These are phyloP conservation scores for Clavaria fumosa DNA, from an alignment of 768 basidiomycete genomes.

Conservation along the genomic window DNA sequence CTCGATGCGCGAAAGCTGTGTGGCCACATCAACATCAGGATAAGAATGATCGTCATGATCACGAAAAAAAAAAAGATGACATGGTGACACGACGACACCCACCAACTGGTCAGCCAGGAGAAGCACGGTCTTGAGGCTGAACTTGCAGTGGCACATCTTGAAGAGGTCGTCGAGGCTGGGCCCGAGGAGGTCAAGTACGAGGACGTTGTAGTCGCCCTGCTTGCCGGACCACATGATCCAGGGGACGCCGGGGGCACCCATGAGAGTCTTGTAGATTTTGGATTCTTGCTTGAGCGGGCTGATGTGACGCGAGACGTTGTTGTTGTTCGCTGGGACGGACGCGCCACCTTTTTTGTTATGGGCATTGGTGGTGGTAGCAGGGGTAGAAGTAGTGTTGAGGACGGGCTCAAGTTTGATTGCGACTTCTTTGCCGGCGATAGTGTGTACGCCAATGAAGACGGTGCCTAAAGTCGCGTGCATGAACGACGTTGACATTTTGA, in stretches of 20 bases:
- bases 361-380: too few relatives aligned
- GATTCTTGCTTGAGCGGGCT: conserved; percentile 78
- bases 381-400: too few relatives aligned
- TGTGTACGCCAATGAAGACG: conserved; percentile 67
- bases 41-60: conserved; percentile 7
- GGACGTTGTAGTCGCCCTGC: conserved; percentile 90
- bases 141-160: conserved; percentile 81
- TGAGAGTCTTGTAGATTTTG: conserved; percentile 83
- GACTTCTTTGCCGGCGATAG: conserved; percentile 68
- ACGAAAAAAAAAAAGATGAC: conserved; percentile 13
- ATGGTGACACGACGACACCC: conserved; percentile 21
- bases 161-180: conserved; percentile 80
- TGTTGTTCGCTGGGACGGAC: too few relatives aligned
- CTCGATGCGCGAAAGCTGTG: conserved; percentile 84
- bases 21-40: conserved; percentile 9
- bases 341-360: conserved; percentile 13
- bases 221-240: conserved; percentile 88
- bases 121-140: conserved; percentile 88
- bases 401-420: conserved; percentile 74
- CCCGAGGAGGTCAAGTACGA: conserved; percentile 94
- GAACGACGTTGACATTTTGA: too few relatives aligned
- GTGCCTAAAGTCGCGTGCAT: conserved; percentile 32
- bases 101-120: conserved; percentile 91
- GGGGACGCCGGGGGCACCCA: conserved; percentile 79
- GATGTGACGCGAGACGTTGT: conserved; percentile 7